phyloP scores from a whole-genome alignment of 164 flowering plant species.

The Macadamia integrifolia region DNA sequence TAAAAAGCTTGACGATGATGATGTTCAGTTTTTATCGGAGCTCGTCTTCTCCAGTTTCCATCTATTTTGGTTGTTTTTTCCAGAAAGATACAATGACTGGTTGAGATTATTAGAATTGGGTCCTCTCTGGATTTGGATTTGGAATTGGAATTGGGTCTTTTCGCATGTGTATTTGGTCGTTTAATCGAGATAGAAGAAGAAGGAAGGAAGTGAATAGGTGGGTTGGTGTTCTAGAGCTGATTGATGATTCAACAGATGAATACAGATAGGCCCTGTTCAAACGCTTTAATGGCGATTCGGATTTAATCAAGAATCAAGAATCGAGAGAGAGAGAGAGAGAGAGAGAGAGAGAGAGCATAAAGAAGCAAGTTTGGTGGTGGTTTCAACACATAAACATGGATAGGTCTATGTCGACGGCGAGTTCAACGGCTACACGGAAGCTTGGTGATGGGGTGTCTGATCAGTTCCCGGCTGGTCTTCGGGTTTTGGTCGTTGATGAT shows the following conservation, averaged over 20 bases:
- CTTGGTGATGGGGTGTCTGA: slow-evolving; percentile 38
- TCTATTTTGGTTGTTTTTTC: too few relatives aligned
- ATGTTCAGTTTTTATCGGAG: too few relatives aligned
- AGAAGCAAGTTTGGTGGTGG: too few relatives aligned
- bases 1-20: too few relatives aligned
- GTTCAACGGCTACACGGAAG: slow-evolving; percentile 27
- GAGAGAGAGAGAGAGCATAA: too few relatives aligned
- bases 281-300: too few relatives aligned
- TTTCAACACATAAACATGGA: background rate
- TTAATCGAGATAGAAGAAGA: slow-evolving; percentile 1
- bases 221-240: background rate
- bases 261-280: background rate
- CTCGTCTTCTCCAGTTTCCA: too few relatives aligned
- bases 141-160: background rate
- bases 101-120: background rate
- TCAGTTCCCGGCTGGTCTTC: slow-evolving; percentile 76
- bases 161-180: background rate
- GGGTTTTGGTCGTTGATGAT: slow-evolving; percentile 90
- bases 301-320: too few relatives aligned
- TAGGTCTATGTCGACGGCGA: slow-evolving; percentile 21
- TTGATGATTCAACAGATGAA: background rate
- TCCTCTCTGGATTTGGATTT: background rate
- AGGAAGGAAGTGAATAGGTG: background rate
- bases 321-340: too few relatives aligned
- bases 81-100: background rate